These are phyloP conservation scores for Ganoderma meredithae DNA, from an alignment of 1,284 basidiomycete species.

Conservation along the genomic window DNA sequence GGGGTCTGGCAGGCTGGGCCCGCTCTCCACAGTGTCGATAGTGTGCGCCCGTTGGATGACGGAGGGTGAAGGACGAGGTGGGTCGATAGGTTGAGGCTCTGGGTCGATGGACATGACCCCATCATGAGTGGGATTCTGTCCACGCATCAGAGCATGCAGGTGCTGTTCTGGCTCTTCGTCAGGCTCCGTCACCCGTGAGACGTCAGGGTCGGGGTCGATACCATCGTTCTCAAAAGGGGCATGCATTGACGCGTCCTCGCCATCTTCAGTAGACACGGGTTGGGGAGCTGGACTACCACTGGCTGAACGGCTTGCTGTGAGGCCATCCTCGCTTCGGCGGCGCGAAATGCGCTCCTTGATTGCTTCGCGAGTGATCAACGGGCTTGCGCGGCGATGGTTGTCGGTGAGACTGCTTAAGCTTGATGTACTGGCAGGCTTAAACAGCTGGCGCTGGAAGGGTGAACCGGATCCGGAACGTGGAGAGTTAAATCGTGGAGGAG, in stretches of 20 bases:
- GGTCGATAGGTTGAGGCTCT: constrained; percentile 43
- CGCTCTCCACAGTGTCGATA: constrained; percentile 20
- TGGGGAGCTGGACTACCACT: constrained; percentile 18
- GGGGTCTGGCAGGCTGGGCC: background rate
- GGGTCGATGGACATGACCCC: constrained; percentile 46
- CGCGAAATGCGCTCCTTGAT: constrained; percentile 57
- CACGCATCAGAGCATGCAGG: constrained; percentile 33
- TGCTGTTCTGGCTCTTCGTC: constrained; percentile 5
- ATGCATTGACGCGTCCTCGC: background rate
- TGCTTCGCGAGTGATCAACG: constrained; percentile 59
- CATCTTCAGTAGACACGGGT: background rate
- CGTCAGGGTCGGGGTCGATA: constrained; percentile 7
- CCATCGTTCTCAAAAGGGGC: background rate
- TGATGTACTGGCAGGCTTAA: constrained; percentile 29
- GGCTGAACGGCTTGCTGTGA: constrained; percentile 7
- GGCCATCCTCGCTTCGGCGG: constrained; percentile 54
- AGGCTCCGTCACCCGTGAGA: constrained; percentile 20
- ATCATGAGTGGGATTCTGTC: constrained; percentile 44
- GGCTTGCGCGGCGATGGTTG: constrained; percentile 29
- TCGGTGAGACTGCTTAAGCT: constrained; percentile 35
- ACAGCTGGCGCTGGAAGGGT: constrained; percentile 27
- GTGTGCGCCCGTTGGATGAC: constrained; percentile 37
- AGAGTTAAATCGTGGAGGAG: constrained; percentile 26
- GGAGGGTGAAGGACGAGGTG: constrained; percentile 40
- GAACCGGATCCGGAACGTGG: constrained; percentile 29